Evolutionary conservation across 2,329 filamentous ascomycete species (phyloP), one percentile per base, ranked within the genome.

Genomic region (Uncinocarpus reesii): DNA sequence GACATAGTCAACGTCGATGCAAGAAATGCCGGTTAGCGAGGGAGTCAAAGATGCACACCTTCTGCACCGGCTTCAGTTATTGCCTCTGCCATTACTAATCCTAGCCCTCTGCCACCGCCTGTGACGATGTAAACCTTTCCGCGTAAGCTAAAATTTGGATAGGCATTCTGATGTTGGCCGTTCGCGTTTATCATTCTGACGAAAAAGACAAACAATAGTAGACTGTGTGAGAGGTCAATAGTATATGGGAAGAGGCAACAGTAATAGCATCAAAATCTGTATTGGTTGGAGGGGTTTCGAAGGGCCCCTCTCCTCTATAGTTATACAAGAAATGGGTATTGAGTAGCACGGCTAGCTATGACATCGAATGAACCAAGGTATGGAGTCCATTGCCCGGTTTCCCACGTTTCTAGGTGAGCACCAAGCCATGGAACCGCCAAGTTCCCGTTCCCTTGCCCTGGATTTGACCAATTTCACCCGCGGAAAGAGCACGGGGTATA

Each of bases 11-110:
- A 13, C 8, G 29, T 36, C 13, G 5, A 2, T 6, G 20, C 47
- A 20, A 20, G 6, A 3, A 10, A 10, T 38, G 11, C 8, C 26
- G 16, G 10, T 20, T 7, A 45, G 32, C 1, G 41, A 4, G 7
- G 11, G 23, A 29, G 24, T 44, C 16, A 16, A 32, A 23, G 15
- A 29, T 28, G 36, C 53, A 37, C 57, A 70, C 70, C 70, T 56
- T 70, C 67, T 7, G 68, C 71, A 4, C 71, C 71, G 7, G 70
- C 69, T 57, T 74, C 68, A 41, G 70, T 65, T 44, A 74, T 56
- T 11, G 67, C 69, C 55, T 72, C 67, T 5, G 68, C 71, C 59
- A 73, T 67, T 6, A 63, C 62, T 18, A 72, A 55, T 18, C 69
- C 69, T 5, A 72, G 55, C n/a, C 69, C 69, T 38, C 67, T 60